These are phyloP conservation scores for Trebouxia gelatinosa DNA, from an alignment of 163 green algal species.

Conservation along the genomic window DNA sequence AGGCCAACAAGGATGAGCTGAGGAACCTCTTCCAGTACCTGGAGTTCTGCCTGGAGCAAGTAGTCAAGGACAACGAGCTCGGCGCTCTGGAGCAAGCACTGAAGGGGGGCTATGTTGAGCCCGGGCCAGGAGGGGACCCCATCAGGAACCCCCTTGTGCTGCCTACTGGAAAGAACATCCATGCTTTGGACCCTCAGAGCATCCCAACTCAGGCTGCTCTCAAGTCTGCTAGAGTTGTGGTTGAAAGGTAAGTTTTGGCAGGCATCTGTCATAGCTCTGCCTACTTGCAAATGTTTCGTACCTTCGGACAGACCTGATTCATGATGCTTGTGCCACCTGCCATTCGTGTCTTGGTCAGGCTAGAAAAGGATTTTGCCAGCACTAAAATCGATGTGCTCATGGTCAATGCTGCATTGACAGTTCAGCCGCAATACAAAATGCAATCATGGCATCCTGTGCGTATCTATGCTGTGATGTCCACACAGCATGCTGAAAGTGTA, in stretches of 20 bases:
- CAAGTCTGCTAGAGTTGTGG: conserved; percentile 78
- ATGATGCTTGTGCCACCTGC: too few relatives aligned
- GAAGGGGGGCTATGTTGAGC: conserved; percentile 35
- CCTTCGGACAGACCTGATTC: too few relatives aligned
- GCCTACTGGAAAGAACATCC: conserved; percentile 99
- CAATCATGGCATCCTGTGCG: too few relatives aligned
- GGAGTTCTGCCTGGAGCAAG: conserved; percentile 94
- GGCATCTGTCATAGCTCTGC: too few relatives aligned
- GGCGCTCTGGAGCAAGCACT: conserved; percentile 72
- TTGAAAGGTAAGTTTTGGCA: conserved; percentile 87
- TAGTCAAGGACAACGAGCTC: conserved; percentile 98
- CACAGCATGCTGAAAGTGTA: too few relatives aligned
- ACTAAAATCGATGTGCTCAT: too few relatives aligned
- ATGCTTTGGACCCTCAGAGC: conserved; percentile 97
- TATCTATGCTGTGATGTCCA: too few relatives aligned
- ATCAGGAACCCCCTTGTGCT: conserved; percentile 86
- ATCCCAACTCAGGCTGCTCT: conserved; percentile 87
- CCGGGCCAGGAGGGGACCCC: conserved; percentile 93
- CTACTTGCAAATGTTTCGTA: too few relatives aligned
- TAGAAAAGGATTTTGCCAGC: too few relatives aligned
- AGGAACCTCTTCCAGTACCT: conserved; percentile 92
- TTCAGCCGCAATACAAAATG: too few relatives aligned
- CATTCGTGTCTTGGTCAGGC: too few relatives aligned
- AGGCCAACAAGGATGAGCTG: conserved; percentile 78
- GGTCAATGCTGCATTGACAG: too few relatives aligned